Base-by-base conservation (phyloP, 805 yeast genomes). In the Wickerhamiella lipophila region DNA sequence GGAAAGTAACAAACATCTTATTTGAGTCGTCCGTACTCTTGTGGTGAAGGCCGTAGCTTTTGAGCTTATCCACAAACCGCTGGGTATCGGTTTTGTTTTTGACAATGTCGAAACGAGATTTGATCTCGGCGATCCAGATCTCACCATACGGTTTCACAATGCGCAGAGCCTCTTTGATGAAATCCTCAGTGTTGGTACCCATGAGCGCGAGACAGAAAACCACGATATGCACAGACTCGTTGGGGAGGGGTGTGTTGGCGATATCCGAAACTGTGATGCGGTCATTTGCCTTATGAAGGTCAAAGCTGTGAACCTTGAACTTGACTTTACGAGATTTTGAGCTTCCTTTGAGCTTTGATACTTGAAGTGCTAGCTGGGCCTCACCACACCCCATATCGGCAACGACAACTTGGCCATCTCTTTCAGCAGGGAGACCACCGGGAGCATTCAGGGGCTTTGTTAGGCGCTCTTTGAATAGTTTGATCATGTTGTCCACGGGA, bases 311-410 rank as follows among this genome's bases (percentile, higher is more conserved):
- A 16, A 88, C 86, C 44, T 74, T 69, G 49, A 71, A 72, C 30
- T 68, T 64, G 21, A 64, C 63, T 35, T 60, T 62, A 40, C 70
- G 72, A 23, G 58, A 47, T 52, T 60, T 58, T n/a, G 49, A 50
- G 23, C 63, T 58, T 12, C 61, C 60, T 48, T 65, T 66, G 52
- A 66, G 64, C 27, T 60, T 61, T 46, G 69, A 69, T 46, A 84
- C 73, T 56, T 86, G 83, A 35, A 71, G 64, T 1, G 95, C 79
- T 42, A 92, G 72, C 58, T 83, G 83, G 0, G 97, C 98, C 65
- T 92, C 98, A 49, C 98, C 99, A 64, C 98, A 92, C 9, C 98
- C 99, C 97, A 92, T 89, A 67, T 92, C 98, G 0, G 97, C 96
- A 51, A 92, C 75, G 2, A 83, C 86, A 32, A 89, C 78, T 51